Evolutionary conservation across 352 stramenopile species (phyloP), one percentile per base, ranked within the genome.

Genomic region (Phytophthora sojae): DNA sequence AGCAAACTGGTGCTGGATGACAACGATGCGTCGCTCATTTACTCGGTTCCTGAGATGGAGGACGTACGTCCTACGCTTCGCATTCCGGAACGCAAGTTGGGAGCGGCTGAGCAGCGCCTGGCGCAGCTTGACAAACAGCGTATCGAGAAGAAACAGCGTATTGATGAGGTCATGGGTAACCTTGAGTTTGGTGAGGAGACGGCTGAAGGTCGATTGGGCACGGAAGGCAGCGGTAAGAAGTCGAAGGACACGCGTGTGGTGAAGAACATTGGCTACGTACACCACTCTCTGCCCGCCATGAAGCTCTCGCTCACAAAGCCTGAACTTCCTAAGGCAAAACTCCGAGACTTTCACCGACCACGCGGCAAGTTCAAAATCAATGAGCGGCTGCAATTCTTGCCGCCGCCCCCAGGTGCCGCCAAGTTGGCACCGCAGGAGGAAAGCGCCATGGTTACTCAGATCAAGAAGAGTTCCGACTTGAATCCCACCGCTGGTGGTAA

Each of bases 341-440:
- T 96, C 35, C 85, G 89, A 6, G 88, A 94, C 42, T 94, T 95
- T 53, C 89, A 96, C 73, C 81, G 89, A 12, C 89, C 89, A 25
- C 85, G 89, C 11, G 86, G 86, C 35, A 94, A 93, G 53, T 96
- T 96, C 61, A 94, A 95, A 75, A 95, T 95, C 55, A 94, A 92
- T 55, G 89, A 95, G 51, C 80, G 77, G 12, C 70, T 95, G 50
- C 61, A 81, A 2, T 85, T 95, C 37, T 57, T 75, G 12, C 74
- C 69, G 17, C 82, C 87, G 12, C 83, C 85, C 45, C 56, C 75
- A n/a, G 75, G 75, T 50, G 75, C 75, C 19, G 75, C 70, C 6
- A 81, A 81, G 39, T 42, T 90, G 17, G 72, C 83, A 19, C 70
- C 74, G 4, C 87, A 88, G 29, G 83, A 95, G 21, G 85, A 93